Conservation (phyloP, 768 basidiomycete genomes). For the Imleria badia region DNA sequence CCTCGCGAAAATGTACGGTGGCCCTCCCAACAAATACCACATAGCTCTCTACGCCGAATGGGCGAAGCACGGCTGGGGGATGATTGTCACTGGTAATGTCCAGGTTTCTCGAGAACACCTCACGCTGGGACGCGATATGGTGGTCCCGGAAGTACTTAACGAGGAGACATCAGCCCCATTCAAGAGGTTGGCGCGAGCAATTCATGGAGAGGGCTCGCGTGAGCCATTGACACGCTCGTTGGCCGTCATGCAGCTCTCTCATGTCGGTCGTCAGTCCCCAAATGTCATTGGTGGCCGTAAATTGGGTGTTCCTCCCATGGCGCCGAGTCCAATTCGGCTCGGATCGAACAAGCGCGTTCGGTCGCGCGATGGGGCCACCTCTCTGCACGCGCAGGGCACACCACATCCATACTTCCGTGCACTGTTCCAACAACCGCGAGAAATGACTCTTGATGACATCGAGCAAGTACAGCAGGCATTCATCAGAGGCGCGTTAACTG, state of each 20-base stretch:
- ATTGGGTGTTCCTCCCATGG: constrained; percentile 59
- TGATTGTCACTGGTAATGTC: constrained; percentile 85
- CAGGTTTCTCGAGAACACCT: constrained; percentile 66
- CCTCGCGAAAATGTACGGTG: constrained; percentile 61
- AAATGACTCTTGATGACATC: constrained; percentile 62
- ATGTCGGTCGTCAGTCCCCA: constrained; percentile 79
- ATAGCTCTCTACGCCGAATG: constrained; percentile 68
- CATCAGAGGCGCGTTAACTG: constrained; percentile 63
- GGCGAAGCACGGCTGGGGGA: constrained; percentile 79
- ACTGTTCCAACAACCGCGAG: constrained; percentile 61
- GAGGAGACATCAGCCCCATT: constrained; percentile 51
- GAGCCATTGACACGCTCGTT: constrained; percentile 30
- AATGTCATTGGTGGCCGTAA: constrained; percentile 69
- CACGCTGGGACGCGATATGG: constrained; percentile 68
- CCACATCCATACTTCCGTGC: constrained; percentile 34
- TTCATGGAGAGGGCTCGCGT: constrained; percentile 39
- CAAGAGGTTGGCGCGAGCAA: constrained; percentile 45
- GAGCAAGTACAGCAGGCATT: constrained; percentile 60
- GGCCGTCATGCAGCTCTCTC: constrained; percentile 81
- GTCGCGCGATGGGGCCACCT: constrained; percentile 4
- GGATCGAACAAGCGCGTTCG: constrained; percentile 29
- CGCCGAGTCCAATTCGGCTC: constrained; percentile 64
- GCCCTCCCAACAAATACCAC: constrained; percentile 69
- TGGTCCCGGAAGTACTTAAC: constrained; percentile 49
- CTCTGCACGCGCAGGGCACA: constrained; percentile 5